Evolutionary conservation across 192 early-diverging fungal genomes (phyloP).

Genomic region (Blastocladiella britannica): DNA sequence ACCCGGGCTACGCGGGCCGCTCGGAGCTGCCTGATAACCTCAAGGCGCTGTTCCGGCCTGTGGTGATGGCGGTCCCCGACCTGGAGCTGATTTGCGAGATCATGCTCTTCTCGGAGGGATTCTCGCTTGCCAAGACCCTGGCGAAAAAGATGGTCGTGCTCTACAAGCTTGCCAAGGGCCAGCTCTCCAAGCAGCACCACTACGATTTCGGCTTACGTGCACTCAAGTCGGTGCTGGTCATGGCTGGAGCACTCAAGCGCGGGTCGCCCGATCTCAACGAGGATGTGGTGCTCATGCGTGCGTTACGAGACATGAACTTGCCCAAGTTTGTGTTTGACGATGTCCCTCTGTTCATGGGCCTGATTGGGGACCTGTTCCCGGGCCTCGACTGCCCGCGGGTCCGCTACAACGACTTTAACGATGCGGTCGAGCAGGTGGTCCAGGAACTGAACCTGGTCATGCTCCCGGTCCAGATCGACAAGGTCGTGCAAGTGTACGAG

Average conservation of each 20-base stretch:
- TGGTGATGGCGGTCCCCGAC: conserved; percentile 98
- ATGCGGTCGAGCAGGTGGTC: conserved; percentile 56
- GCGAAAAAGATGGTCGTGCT: conserved; percentile 92
- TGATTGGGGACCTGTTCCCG: conserved; percentile 87
- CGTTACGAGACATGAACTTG: conserved; percentile 86
- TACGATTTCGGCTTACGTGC: conserved; percentile 99
- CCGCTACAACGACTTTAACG: conserved; percentile 46
- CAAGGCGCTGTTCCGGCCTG: conserved; percentile 94
- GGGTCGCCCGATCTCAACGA: conserved; percentile 33
- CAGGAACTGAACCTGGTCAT: conserved; percentile 44
- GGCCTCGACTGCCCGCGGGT: conserved; percentile 64
- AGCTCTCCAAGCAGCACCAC: conserved; percentile 86
- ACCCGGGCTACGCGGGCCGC: conserved; percentile 95
- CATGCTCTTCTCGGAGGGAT: conserved; percentile 98
- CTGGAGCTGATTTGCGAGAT: conserved; percentile 96
- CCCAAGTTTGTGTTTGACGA: conserved; percentile 96
- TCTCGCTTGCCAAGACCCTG: conserved; percentile 78
- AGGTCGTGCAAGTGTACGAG: conserved; percentile 92
- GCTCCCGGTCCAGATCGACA: conserved; percentile 76
- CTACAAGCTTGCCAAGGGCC: conserved; percentile 84
- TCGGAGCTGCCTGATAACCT: conserved; percentile 97
- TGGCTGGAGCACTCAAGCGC: conserved; percentile 92
- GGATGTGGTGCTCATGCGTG: conserved; percentile 66
- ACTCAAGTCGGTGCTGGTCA: conserved; percentile 95
- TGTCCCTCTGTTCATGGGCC: conserved; percentile 61